A percentile compares a stretch with the other conserved stretches of the same genome.
Conservation (phyloP, 2,329 filamentous ascomycete genomes). For the Fusarium gaditjirri region DNA sequence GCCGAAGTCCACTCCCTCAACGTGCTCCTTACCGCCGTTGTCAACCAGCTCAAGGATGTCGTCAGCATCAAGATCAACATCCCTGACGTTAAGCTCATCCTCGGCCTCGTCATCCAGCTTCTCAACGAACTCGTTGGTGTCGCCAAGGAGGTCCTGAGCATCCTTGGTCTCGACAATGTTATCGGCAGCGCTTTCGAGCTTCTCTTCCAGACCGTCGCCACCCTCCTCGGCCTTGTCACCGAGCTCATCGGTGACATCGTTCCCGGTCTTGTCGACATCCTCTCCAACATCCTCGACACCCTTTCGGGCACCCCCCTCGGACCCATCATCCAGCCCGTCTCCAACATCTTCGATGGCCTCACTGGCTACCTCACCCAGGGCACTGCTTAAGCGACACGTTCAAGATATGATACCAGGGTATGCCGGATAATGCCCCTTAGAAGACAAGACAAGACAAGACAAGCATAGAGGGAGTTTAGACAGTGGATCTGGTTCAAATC, state of each 20-base stretch:
- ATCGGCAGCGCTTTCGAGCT: not conserved
- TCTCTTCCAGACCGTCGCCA: conserved; percentile 20
- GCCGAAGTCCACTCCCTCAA: conserved; percentile 8
- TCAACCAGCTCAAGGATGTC: conserved; percentile 22
- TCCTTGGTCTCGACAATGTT: conserved; percentile 17
- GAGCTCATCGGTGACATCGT: conserved; percentile 25
- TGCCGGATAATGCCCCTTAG: not conserved
- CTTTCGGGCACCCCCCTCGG: conserved; percentile 14
- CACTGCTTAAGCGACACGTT: not conserved
- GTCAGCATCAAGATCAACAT: conserved; percentile 7
- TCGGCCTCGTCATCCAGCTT: conserved; percentile 18
- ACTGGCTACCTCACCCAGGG: conserved; percentile 14
- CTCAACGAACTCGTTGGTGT: conserved; percentile 15
- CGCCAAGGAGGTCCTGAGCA: conserved; percentile 5
- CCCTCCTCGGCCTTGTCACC: conserved; percentile 12
- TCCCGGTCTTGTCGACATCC: conserved; percentile 17
- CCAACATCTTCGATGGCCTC: not conserved
- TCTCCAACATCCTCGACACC: conserved; percentile 14
- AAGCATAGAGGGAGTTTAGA: conserved; percentile 11
- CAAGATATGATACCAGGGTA: not conserved
- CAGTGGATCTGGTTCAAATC: conserved; percentile 5
- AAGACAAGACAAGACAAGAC: not conserved
- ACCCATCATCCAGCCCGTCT: conserved; percentile 11
- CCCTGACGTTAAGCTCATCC: conserved; percentile 20
- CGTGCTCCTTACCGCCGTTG: conserved; percentile 13